phyloP scores from a whole-genome alignment of 108 stramenopile species.

The Fistulifera pelliculosa region DNA sequence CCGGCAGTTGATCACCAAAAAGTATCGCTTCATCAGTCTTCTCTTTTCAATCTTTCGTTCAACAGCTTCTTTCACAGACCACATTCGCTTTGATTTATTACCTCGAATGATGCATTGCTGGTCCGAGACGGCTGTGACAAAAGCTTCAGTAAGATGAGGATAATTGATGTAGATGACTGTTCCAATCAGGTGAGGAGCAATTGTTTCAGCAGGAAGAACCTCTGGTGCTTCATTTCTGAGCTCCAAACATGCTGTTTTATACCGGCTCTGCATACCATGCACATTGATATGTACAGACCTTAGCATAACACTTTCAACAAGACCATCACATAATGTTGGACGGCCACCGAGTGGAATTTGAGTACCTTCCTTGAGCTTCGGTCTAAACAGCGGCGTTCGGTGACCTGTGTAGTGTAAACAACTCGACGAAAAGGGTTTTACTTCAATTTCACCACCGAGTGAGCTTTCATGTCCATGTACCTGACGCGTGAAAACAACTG shows the following conservation, averaged over 20 bases:
- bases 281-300: conserved; percentile 60
- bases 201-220: conserved; percentile 34
- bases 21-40: conserved; percentile 27
- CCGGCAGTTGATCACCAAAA: conserved; percentile 58
- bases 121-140: conserved; percentile 75
- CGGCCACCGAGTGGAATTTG: conserved; percentile 56
- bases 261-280: conserved; percentile 61
- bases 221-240: conserved; percentile 49
- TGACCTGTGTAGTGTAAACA: conserved; percentile 24
- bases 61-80: conserved; percentile 22
- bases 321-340: conserved; percentile 69
- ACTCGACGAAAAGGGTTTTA: conserved; percentile 23
- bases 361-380: conserved; percentile 40
- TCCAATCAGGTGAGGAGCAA: conserved; percentile 67
- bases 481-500: conserved; percentile 26
- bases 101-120: conserved; percentile 44
- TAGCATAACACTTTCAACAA: conserved; percentile 40
- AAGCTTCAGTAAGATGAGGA: conserved; percentile 69
- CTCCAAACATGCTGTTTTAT: conserved; percentile 68
- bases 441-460: not conserved
- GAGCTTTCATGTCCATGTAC: not conserved
- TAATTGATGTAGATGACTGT: conserved; percentile 70
- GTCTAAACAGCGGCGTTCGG: conserved; percentile 34
- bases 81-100: conserved; percentile 16
- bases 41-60: conserved; percentile 28